A percentile compares a stretch with the other conserved stretches of the same genome.
Conservation (phyloP, 805 yeast species). For the Maudiozyma barnettii region DNA sequence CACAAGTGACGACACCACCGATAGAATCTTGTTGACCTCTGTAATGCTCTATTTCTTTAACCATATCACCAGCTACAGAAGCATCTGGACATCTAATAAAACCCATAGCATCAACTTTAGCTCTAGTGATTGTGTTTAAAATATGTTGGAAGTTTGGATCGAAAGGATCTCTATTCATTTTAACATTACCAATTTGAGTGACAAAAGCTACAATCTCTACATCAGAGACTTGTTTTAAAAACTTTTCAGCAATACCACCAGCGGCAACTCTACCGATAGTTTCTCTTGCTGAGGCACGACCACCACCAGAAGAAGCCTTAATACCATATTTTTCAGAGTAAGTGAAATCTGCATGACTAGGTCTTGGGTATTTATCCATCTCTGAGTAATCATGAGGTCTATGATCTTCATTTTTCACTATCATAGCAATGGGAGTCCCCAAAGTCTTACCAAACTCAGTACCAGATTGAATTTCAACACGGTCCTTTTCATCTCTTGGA, state of each 20-base stretch:
- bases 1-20: conserved; percentile 98
- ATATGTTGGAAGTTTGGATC: conserved; percentile 55
- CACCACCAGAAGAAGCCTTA: conserved; percentile 95
- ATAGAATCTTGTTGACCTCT: conserved; percentile 85
- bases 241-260: conserved; percentile 95
- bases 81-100: conserved; percentile 92
- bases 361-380: conserved; percentile 92
- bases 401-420: conserved; percentile 89
- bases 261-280: conserved; percentile 99
- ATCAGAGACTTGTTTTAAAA: conserved; percentile 59
- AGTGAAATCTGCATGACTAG: conserved; percentile 96
- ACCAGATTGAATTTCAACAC: conserved; percentile 88
- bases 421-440: conserved; percentile 94
- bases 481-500: conserved; percentile 92
- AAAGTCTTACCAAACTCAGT: conserved; percentile 83
- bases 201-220: conserved; percentile 97
- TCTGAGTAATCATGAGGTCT: conserved; percentile 94
- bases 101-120: conserved; percentile 74
- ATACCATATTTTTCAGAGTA: conserved; percentile 83
- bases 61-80: conserved; percentile 64
- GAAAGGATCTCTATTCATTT: conserved; percentile 65
- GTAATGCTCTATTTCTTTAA: conserved; percentile 74
- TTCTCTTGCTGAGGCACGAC: conserved; percentile 94
- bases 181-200: conserved; percentile 75
- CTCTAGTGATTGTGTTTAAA: conserved; percentile 73